A percentile compares a stretch with the other conserved stretches of the same genome.
These are phyloP conservation scores for Mycena amicta DNA, from an alignment of 768 basidiomycete species.

Conservation along the genomic window DNA sequence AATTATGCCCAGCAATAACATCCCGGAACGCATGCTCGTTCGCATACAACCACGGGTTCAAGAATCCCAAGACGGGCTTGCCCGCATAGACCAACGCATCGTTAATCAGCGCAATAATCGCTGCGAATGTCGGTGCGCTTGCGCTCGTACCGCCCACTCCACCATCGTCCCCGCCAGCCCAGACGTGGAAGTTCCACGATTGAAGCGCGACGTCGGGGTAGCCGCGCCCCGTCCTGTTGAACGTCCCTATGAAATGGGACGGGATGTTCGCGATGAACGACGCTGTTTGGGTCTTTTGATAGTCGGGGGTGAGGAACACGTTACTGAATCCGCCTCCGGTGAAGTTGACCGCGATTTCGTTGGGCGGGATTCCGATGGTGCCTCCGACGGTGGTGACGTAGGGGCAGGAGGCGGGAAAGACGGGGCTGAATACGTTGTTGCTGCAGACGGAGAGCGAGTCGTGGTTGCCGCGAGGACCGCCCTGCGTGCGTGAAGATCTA, in stretches of 20 bases:
- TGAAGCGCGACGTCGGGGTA: constrained; percentile 30
- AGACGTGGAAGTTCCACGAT: constrained; percentile 39
- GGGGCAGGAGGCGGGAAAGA: constrained; percentile 36
- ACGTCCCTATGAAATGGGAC: background rate
- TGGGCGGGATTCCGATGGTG: constrained; percentile 32
- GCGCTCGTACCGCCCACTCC: constrained; percentile 46
- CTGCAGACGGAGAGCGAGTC: background rate
- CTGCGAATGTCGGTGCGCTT: constrained; percentile 46
- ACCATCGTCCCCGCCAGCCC: background rate
- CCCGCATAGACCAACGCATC: constrained; percentile 39
- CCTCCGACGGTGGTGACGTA: constrained; percentile 42
- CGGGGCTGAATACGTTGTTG: constrained; percentile 37
- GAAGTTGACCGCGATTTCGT: constrained; percentile 22
- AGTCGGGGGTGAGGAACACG: background rate
- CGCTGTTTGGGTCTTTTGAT: background rate
- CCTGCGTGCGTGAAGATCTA: too few species aligned
- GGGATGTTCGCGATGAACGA: background rate
- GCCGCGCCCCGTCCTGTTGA: constrained; percentile 9
- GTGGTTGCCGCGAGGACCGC: constrained; percentile 33
- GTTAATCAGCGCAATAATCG: constrained; percentile 47
- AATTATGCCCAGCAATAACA: constrained; percentile 6
- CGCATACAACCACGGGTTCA: constrained; percentile 40
- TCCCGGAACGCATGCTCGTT: constrained; percentile 6
- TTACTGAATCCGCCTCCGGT: constrained; percentile 5
- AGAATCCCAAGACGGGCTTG: constrained; percentile 41